Conservation (phyloP, 2,329 filamentous ascomycete genomes). For the Cadophora malorum region DNA sequence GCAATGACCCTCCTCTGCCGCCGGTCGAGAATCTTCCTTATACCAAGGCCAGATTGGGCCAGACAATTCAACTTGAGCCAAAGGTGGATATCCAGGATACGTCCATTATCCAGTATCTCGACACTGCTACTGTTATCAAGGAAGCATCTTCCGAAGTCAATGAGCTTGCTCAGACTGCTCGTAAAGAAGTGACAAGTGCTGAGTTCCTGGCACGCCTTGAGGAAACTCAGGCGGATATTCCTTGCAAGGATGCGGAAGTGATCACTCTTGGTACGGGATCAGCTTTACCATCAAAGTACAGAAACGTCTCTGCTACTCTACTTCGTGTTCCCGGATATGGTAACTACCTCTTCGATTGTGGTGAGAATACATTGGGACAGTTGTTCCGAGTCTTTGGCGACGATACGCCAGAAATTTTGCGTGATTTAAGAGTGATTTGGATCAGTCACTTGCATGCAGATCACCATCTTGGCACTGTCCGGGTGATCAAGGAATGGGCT, state of each 20-base stretch:
- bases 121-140: slow-evolving; percentile 52
- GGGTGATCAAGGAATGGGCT: slow-evolving; percentile 84
- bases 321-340: slow-evolving; percentile 83
- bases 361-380: slow-evolving; percentile 91
- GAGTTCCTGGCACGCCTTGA: slow-evolving; percentile 58
- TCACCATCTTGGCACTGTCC: slow-evolving; percentile 87
- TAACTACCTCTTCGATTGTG: slow-evolving; percentile 89
- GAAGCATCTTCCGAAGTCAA: slow-evolving; percentile 54
- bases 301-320: slow-evolving; percentile 91
- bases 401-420: slow-evolving; percentile 73
- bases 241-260: slow-evolving; percentile 79
- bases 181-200: slow-evolving; percentile 48
- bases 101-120: slow-evolving; percentile 55
- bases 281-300: slow-evolving; percentile 87
- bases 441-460: slow-evolving; percentile 97
- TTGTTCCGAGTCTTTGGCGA: slow-evolving; percentile 75
- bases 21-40: slow-evolving; percentile 27
- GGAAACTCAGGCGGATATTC: slow-evolving; percentile 66
- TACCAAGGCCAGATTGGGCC: slow-evolving; percentile 37
- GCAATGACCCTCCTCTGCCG: slow-evolving; percentile 46
- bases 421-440: slow-evolving; percentile 81
- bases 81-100: slow-evolving; percentile 49
- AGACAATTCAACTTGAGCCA: slow-evolving; percentile 41
- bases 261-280: slow-evolving; percentile 92
- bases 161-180: slow-evolving; percentile 57